These are phyloP conservation scores for Entophlyctis helioformis DNA, from an alignment of 192 early-diverging fungal species.

Conservation along the genomic window DNA sequence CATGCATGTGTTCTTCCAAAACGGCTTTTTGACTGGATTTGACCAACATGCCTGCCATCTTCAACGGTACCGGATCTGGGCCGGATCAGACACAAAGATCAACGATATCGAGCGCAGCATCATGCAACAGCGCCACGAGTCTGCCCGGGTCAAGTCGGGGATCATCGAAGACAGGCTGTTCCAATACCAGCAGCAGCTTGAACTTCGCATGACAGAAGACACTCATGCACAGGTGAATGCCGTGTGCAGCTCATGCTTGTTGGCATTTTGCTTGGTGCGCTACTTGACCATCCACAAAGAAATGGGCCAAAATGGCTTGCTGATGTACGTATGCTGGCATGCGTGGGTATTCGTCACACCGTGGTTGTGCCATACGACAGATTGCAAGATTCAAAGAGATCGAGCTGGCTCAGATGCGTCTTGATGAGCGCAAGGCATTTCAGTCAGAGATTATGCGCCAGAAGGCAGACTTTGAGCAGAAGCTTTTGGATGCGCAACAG, in stretches of 20 bases:
- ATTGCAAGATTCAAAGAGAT: slow-evolving; percentile 24
- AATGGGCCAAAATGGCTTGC: too few species aligned
- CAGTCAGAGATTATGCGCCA: slow-evolving; percentile 11
- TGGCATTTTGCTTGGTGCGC: too few species aligned
- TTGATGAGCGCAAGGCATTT: slow-evolving; percentile 27
- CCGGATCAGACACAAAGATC: not conserved
- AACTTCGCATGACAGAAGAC: slow-evolving; percentile 10
- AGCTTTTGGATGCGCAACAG: too few species aligned
- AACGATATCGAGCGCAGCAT: not conserved
- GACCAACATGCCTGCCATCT: too few species aligned
- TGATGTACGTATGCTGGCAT: too few species aligned
- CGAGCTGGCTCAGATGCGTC: slow-evolving; percentile 28
- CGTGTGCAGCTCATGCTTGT: not conserved
- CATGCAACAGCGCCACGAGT: too few species aligned
- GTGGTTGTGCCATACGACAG: not conserved
- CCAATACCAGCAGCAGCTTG: slow-evolving; percentile 27
- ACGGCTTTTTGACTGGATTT: too few species aligned
- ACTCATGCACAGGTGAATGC: slow-evolving; percentile 16
- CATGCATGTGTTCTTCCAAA: too few species aligned
- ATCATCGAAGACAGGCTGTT: slow-evolving; percentile 24
- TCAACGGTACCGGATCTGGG: too few species aligned
- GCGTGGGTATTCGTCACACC: too few species aligned
- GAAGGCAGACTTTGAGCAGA: slow-evolving; percentile 9
- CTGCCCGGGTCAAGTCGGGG: too few species aligned
- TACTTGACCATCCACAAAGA: too few species aligned